A percentile compares a stretch with the other conserved stretches of the same genome.
Conservation (phyloP, 495 filamentous ascomycete species). For the Penicillium maclennaniae region DNA sequence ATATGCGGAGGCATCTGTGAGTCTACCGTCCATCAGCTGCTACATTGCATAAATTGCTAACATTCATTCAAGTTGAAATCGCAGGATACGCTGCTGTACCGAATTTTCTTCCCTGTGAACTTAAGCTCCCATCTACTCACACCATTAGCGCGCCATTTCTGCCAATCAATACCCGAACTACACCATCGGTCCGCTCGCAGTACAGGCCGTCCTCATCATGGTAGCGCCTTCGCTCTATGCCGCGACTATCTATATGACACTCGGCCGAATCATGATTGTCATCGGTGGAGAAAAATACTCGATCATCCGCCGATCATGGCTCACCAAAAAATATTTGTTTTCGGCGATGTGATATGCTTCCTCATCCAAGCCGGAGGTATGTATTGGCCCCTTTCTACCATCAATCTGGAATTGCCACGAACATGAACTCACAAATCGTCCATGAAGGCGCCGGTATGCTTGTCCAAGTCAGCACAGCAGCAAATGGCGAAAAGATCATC, state of each 20-base stretch:
- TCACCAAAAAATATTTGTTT: slow-evolving; percentile 25
- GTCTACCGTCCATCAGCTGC: slow-evolving; percentile 9
- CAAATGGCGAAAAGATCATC: not conserved
- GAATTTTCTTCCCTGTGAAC: slow-evolving; percentile 27
- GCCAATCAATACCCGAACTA: slow-evolving; percentile 2
- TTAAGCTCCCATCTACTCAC: not conserved
- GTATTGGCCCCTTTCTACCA: not conserved
- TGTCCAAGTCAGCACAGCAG: too few species aligned
- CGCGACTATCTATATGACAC: slow-evolving; percentile 52
- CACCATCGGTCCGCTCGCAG: slow-evolving; percentile 17
- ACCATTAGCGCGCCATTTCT: not conserved
- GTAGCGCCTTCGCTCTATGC: slow-evolving; percentile 43
- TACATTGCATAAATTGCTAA: too few species aligned
- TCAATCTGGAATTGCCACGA: too few species aligned
- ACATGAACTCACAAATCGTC: too few species aligned
- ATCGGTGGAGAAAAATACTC: slow-evolving; percentile 33
- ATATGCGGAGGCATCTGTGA: slow-evolving; percentile 52
- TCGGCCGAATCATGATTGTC: slow-evolving; percentile 42
- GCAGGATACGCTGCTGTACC: slow-evolving; percentile 43
- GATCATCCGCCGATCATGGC: not conserved
- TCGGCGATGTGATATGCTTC: slow-evolving; percentile 20
- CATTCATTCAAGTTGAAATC: slow-evolving; percentile 37
- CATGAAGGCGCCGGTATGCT: too few species aligned
- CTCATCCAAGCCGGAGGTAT: slow-evolving; percentile 4
- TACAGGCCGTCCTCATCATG: slow-evolving; percentile 20